Evolutionary conservation across 768 basidiomycete genomes (phyloP).

Genomic region (Ramaria sp.): DNA sequence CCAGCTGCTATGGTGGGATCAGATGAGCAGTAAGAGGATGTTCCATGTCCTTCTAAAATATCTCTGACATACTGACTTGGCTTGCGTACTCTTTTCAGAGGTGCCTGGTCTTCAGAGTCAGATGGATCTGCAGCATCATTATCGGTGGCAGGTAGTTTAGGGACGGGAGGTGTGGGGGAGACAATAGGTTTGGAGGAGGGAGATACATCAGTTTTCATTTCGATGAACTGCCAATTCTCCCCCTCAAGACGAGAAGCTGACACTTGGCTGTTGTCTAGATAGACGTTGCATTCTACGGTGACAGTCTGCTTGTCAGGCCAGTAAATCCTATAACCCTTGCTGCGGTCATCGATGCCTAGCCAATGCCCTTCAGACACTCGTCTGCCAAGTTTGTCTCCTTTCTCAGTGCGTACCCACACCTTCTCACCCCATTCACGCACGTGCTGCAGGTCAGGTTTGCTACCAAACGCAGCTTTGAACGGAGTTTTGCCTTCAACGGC

Average conservation of each 20-base stretch:
- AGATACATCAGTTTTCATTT: background rate
- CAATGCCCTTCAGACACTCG: slow-evolving; percentile 8
- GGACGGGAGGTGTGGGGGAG: no score
- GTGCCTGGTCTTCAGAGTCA: background rate
- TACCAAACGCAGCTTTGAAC: slow-evolving; percentile 8
- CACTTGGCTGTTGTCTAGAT: background rate
- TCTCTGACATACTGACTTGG: slow-evolving; percentile 3
- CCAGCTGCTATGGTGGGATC: no score
- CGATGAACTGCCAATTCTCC: background rate
- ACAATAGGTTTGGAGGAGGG: no score
- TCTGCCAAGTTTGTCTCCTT: slow-evolving; percentile 15
- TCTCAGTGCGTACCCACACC: slow-evolving; percentile 15
- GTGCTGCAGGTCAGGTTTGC: slow-evolving; percentile 22
- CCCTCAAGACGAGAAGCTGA: background rate
- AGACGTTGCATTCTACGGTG: slow-evolving; percentile 9
- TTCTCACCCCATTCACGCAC: slow-evolving; percentile 25
- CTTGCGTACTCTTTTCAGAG: background rate
- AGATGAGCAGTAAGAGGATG: no score
- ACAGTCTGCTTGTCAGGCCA: slow-evolving; percentile 13
- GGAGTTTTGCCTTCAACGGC: slow-evolving; percentile 17
- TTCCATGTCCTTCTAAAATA: background rate
- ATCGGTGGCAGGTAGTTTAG: background rate
- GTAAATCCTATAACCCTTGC: slow-evolving; percentile 10
- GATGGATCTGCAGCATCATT: background rate
- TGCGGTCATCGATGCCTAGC: slow-evolving; percentile 10